Conservation (phyloP, 371 early-diverging fungal genomes). For the Coemansia sp. region DNA sequence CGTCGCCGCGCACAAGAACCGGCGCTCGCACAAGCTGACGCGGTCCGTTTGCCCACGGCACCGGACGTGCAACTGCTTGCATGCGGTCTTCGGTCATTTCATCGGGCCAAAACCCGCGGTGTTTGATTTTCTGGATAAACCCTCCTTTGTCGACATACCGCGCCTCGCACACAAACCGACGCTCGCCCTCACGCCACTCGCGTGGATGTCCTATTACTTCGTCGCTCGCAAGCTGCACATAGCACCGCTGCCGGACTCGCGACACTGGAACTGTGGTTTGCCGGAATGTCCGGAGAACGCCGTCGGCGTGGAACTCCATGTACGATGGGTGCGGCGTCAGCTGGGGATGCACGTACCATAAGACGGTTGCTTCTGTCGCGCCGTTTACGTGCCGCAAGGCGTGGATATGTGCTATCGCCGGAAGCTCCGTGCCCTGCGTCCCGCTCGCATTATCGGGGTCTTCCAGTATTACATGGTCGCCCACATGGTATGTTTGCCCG, state of each 20-base stretch:
- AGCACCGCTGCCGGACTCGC: conserved; percentile 13
- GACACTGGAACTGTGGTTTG: conserved; percentile 26
- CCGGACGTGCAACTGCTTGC: conserved; percentile 22
- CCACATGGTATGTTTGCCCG: conserved; percentile 23
- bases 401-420: conserved; percentile 36
- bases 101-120: conserved; percentile 27
- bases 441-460: conserved; percentile 33
- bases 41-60: conserved; percentile 27
- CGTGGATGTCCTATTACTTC: conserved; percentile 26
- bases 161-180: conserved; percentile 38
- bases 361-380: not conserved
- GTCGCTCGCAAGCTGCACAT: conserved; percentile 33
- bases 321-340: conserved; percentile 29
- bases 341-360: conserved; percentile 36
- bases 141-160: conserved; percentile 38
- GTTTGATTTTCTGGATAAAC: conserved; percentile 40
- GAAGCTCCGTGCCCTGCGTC: conserved; percentile 15
- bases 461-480: conserved; percentile 37
- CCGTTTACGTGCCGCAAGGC: not conserved
- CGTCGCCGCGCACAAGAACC: conserved; percentile 2
- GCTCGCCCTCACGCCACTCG: conserved; percentile 28
- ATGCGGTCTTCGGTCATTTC: conserved; percentile 21
- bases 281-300: conserved; percentile 30
- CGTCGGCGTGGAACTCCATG: conserved; percentile 36
- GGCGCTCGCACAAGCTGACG: conserved; percentile 23